phyloP scores from a whole-genome alignment of 345 rosid genomes.

The Lepidium sativum region DNA sequence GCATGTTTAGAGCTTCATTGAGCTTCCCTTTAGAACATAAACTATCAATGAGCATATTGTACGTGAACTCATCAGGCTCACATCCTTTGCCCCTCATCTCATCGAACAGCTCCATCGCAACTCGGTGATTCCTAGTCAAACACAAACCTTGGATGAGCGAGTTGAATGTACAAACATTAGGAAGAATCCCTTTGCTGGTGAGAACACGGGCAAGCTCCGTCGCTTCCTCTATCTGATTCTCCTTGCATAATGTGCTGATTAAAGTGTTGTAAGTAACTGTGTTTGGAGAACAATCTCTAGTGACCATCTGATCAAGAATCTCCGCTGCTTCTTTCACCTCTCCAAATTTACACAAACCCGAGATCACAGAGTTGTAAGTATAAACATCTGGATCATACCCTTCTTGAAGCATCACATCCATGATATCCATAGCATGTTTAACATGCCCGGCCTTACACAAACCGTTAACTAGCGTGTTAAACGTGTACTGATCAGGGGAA shows the following conservation, averaged over 20 bases:
- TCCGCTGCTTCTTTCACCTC: slow-evolving; percentile 74
- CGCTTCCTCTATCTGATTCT: slow-evolving; percentile 77
- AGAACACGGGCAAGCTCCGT: slow-evolving; percentile 55
- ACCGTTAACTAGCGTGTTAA: slow-evolving; percentile 74
- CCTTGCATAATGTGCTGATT: slow-evolving; percentile 72
- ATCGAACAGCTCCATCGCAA: slow-evolving; percentile 58
- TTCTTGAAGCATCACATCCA: slow-evolving; percentile 84
- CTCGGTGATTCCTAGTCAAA: slow-evolving; percentile 40
- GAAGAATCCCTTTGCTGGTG: slow-evolving; percentile 67
- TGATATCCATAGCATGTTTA: slow-evolving; percentile 66
- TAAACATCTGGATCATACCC: slow-evolving; percentile 79
- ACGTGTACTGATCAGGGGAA: slow-evolving; percentile 68
- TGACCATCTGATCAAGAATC: slow-evolving; percentile 67
- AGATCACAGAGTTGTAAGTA: slow-evolving; percentile 72
- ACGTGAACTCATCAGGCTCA: slow-evolving; percentile 77
- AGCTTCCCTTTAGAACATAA: slow-evolving; percentile 61
- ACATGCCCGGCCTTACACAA: slow-evolving; percentile 74
- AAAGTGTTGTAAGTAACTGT: slow-evolving; percentile 86
- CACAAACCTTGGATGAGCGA: slow-evolving; percentile 83
- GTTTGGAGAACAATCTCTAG: slow-evolving; percentile 76
- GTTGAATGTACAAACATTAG: slow-evolving; percentile 51
- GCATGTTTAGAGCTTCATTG: slow-evolving; percentile 53
- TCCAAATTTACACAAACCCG: slow-evolving; percentile 78
- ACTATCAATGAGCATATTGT: slow-evolving; percentile 72
- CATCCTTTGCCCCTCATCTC: slow-evolving; percentile 86